Evolutionary conservation across 805 yeast genomes (phyloP).

Genomic region (Candida yuanshanica): DNA sequence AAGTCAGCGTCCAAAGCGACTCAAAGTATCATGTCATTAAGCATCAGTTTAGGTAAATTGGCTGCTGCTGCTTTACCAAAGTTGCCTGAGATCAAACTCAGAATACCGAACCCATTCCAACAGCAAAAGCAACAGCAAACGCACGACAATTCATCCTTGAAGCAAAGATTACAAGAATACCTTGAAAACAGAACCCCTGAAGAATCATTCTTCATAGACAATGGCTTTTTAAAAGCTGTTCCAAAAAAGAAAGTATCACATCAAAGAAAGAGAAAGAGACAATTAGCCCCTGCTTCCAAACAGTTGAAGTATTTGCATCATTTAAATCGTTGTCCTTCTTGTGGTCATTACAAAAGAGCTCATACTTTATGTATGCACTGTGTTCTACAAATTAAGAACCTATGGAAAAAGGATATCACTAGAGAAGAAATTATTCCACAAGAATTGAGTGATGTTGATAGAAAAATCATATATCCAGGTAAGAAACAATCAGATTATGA

Average conservation of each 20-base stretch:
- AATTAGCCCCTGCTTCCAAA: conserved; percentile 77
- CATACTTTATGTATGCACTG: conserved; percentile 93
- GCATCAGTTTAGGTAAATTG: conserved; percentile 17
- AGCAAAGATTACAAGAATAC: conserved; percentile 33
- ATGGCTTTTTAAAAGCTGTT: conserved; percentile 80
- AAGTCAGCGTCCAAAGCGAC: background rate
- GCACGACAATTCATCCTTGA: conserved; percentile 18
- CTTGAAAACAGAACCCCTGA: conserved; percentile 21
- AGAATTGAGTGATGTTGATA: conserved; percentile 49
- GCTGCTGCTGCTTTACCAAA: conserved; percentile 18
- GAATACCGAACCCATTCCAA: conserved; percentile 20
- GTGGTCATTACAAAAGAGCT: conserved; percentile 88
- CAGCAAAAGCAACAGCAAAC: conserved; percentile 7
- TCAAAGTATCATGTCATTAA: conserved; percentile 14
- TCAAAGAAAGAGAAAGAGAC: conserved; percentile 76
- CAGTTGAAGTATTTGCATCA: conserved; percentile 71
- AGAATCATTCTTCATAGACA: conserved; percentile 42
- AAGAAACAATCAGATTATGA: conserved; percentile 44
- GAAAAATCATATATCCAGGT: conserved; percentile 68
- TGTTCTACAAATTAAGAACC: conserved; percentile 69
- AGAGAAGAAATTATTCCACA: conserved; percentile 25
- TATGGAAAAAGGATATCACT: conserved; percentile 52
- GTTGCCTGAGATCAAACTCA: conserved; percentile 20
- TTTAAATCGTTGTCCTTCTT: conserved; percentile 88
- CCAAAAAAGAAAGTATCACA: conserved; percentile 94